Evolutionary conservation across 1,139 yeast genomes (phyloP), one percentile per base, ranked within the genome.

Genomic region (Diutina catenulata): DNA sequence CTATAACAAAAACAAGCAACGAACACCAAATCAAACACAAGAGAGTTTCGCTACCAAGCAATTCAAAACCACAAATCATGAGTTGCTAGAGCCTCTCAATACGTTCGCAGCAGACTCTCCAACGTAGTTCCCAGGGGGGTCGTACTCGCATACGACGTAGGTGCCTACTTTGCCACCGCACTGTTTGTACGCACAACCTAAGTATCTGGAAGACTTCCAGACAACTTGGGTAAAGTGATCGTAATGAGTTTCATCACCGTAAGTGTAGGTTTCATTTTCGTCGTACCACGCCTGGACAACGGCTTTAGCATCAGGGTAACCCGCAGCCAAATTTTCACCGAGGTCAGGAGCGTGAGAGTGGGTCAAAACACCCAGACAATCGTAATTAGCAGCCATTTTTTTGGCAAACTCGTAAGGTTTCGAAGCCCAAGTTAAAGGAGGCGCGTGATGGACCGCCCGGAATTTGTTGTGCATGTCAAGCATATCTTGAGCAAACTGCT

Each of bases 241-340:
- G 41, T 55, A 61, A 11, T 49, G n/a, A 14, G 27, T 21, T 15
- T 38, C 36, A 9, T 35, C 24, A 44, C 41, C 22, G 42, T 48
- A 53, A 39, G 45, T 40, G 40, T 46, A 52, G 10, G 49, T 41
- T 14, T 38, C 38, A 2, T 53, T 55, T 40, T 53, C 57, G 9
- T 44, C 51, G 41, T 53, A 53, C 57, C 86, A 78, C 26, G 78
- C 74, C 43, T 73, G 75, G 32, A 76, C 79, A 3, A 76, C 75
- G 26, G 68, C 46, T 24, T 55, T 63, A 8, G 70, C 66, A 10
- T 72, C 68, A 23, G 53, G 42, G 47, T 64, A 65, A 41, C 76
- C 76, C 28, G 69, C 64, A 28, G 80, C 79, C 49, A 75, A 63
- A 57, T 52, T 53, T 38, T 53, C 57, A 11, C 57, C 57, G 38